Base-by-base conservation (phyloP, 2,329 filamentous ascomycete genomes). In the Claviceps fusiformis region DNA sequence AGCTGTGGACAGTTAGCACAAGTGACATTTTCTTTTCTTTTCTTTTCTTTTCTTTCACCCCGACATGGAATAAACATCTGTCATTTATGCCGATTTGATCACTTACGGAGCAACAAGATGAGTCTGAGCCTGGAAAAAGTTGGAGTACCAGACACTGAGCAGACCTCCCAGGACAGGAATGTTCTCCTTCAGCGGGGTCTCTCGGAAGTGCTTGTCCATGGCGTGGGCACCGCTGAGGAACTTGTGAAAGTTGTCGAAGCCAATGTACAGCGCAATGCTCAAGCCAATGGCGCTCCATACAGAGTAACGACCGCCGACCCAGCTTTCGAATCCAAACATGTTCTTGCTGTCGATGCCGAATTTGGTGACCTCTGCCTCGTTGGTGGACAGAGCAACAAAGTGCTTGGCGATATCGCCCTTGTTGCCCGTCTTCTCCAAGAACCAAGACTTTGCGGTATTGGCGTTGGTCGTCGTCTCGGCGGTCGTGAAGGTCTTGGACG, bases 241-340 rank as follows among this genome's bases (percentile, higher is more conserved):
- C 74, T 95, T 81, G 73, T 93, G 83, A 79, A 97, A 98, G 81
- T 96, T 96, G 70, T 97, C 91, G 71, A 80, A 98, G 69, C 93
- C 93, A 69, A 98, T 87, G 78, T 96, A 95, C 62, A 98, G 80
- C 63, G 86, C 86, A 56, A 98, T 91, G 60, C 89, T 95, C 59
- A 98, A 78, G 63, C 93, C 93, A 67, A 98, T 98, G 70, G 93
- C 93, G 63, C 90, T 95, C 93, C 93, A 98, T 62, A 98, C 93
- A 58, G 90, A 95, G 82, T 98, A 98, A 58, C 93, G 87, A 56
- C 93, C 93, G 70, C 93, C 93, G 53, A 97, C 92, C 93, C 93
- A 98, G 74, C 88, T 95, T 73, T 92, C 91, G 70, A 98, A 98
- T 65, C 90, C 91, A 68, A 98, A 98, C 93, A 98, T 98, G 81